Evolutionary conservation across 805 yeast genomes (phyloP).

Genomic region (Ogataea pini): DNA sequence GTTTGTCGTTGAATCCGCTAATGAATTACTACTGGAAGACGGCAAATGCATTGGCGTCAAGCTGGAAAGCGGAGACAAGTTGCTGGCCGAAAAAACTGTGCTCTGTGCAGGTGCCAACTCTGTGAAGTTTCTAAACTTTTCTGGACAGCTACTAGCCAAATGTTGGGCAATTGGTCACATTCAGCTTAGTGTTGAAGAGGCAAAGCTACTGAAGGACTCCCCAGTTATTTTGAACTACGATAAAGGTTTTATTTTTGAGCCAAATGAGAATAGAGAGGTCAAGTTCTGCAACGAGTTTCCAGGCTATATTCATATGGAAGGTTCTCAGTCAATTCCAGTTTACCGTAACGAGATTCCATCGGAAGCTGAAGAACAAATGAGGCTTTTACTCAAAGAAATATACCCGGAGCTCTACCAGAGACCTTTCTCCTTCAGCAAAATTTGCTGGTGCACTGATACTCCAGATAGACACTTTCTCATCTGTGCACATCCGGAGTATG

Average conservation of each 20-base stretch:
- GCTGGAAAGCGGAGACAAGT: slow-evolving; percentile 28
- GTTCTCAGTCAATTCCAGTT: slow-evolving; percentile 31
- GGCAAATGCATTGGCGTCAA: slow-evolving; percentile 29
- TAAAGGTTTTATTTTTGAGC: slow-evolving; percentile 44
- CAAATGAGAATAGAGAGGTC: slow-evolving; percentile 37
- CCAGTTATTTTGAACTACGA: slow-evolving; percentile 43
- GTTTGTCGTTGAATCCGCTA: slow-evolving; percentile 29
- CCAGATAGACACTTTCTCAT: slow-evolving; percentile 41
- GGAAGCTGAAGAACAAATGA: slow-evolving; percentile 36
- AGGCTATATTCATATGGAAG: slow-evolving; percentile 34
- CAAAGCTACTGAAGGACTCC: slow-evolving; percentile 29
- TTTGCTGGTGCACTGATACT: slow-evolving; percentile 43
- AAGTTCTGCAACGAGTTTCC: slow-evolving; percentile 44
- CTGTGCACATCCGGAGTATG: slow-evolving; percentile 36
- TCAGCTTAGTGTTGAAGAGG: slow-evolving; percentile 37
- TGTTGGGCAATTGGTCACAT: slow-evolving; percentile 46
- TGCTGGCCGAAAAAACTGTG: slow-evolving; percentile 32
- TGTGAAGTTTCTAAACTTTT: slow-evolving; percentile 35
- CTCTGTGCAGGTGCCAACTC: slow-evolving; percentile 43
- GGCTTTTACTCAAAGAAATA: slow-evolving; percentile 33
- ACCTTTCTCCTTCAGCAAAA: slow-evolving; percentile 35
- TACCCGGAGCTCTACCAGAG: slow-evolving; percentile 35
- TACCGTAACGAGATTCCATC: slow-evolving; percentile 33
- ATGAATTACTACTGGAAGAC: slow-evolving; percentile 20
- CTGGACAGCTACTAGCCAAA: slow-evolving; percentile 39